Evolutionary conservation across 2,329 filamentous ascomycete genomes (phyloP), one percentile per base, ranked within the genome.

Genomic region (Akanthomyces muscarius): DNA sequence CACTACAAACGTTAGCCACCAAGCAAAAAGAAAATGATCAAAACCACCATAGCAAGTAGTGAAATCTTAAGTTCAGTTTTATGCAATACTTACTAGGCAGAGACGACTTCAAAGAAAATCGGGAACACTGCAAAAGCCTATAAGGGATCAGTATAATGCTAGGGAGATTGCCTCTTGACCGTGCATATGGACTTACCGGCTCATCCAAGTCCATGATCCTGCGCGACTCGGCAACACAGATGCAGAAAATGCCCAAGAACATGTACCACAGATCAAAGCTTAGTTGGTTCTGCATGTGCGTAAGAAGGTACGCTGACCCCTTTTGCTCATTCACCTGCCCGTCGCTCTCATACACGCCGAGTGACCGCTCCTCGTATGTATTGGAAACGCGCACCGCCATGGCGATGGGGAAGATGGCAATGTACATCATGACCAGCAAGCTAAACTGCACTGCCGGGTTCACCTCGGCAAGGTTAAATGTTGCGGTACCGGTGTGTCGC

Each of bases 341-440:
- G 23, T 77, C 71, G n/a, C 74, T 69, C 13, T 75, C 72, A 68
- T 87, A 88, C 30, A 88, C 80, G 0, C 85, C 86, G 5, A 89
- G 72, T 54, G 82, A 83, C 52, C 81, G 79, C 69, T 87, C 85
- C 72, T 88, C 84, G 70, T 87, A 87, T 5, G 84, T 82, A 65
- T 85, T 87, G 38, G 80, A 82, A 60, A 83, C 81, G 50, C 85
- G 81, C 73, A 88, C 85, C 21, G 79, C 84, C 59, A 88, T 85
- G 16, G 83, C 84, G 38, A 87, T 82, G 0, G 86, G 85, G 64
- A 85, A 86, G 4, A 83, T 80, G 5, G 81, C 81, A 53, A 88
- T 86, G 71, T 87, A 88, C 85, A 88, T 88, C 85, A 88, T 87
- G 51, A 85, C 78, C 0, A 87, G 75, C 63, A 86, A 82, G 41